Conservation (phyloP, 257 asterid genomes). For the Solanum pinnatisectum region DNA sequence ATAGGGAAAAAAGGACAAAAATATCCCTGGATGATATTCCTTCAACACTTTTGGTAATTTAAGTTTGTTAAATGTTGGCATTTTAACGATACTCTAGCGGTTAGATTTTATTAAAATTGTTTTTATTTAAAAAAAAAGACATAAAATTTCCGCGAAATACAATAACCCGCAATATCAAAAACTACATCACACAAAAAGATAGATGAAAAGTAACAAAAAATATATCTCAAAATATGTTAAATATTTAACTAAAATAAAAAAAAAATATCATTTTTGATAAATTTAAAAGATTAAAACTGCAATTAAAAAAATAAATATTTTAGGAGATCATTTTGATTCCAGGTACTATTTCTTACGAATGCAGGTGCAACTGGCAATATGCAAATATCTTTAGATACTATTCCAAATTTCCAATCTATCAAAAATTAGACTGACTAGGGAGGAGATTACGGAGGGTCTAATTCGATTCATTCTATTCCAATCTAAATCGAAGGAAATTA, state of each 20-base stretch:
- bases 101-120: neutral
- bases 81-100: neutral
- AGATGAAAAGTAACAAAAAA: neutral
- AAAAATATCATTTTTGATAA: neutral
- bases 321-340: neutral
- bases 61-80: neutral
- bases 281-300: neutral
- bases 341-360: neutral
- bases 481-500: neutral
- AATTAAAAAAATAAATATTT: neutral
- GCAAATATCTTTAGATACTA: neutral
- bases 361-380: neutral
- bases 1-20: neutral
- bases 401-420: neutral
- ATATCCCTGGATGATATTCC: neutral
- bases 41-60: neutral
- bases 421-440: neutral
- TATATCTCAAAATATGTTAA: neutral
- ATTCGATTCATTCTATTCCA: neutral
- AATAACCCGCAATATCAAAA: neutral
- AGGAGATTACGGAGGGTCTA: neutral
- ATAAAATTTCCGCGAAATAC: neutral
- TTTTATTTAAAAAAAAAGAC: neutral
- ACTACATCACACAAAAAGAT: neutral
- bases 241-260: neutral